Evolutionary conservation across 2,329 filamentous ascomycete species (phyloP), one percentile per base, ranked within the genome.

Genomic region (Mycocentrospora acerina): DNA sequence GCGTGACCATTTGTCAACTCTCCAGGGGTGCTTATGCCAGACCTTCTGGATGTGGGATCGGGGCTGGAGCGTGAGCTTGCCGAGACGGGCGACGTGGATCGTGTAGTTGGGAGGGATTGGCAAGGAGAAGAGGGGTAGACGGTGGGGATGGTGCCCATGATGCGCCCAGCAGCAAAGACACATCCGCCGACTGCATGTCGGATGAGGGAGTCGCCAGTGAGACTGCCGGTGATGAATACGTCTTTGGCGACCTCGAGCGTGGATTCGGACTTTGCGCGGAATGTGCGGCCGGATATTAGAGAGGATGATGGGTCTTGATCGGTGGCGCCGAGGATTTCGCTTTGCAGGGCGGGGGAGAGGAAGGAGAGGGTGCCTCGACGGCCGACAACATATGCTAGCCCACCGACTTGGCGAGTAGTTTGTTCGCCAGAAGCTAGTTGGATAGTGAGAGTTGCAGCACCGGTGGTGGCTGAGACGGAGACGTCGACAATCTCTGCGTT

Each of bases 191-290:
- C 77, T 7, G 78, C 77, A 51, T 81, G 80, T 1, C 79, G 69
- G 17, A 83, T 76, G 3, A 83, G 66, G 3, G 78, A 80, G 55
- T 83, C 80, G 4, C 80, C 80, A 0, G 79, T 79, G 33, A 83
- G 53, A 46, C 78, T 81, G 9, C 80, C 80, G 25, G 77, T 76
- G 29, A 79, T 72, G 55, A 80, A 81, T 19, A 82, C 68, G 29
- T 72, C 62, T 1, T 61, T 68, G 0, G 77, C 72, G 19, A 82
- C 66, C 57, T 82, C 76, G 12, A 81, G 62, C 30, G 75, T 71
- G 7, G 68, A 60, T 35, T 77, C 70, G 1, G 74, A 73, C 57
- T 76, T 76, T n/a, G 66, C 55, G 16, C 79, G 72, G 18, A 83
- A 64, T 0, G 75, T 79, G 40, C 75, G 72, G 3, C 71, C 73